These are phyloP conservation scores for Quercus agrifolia DNA, from an alignment of 306 rosid genomes.

Conservation along the genomic window DNA sequence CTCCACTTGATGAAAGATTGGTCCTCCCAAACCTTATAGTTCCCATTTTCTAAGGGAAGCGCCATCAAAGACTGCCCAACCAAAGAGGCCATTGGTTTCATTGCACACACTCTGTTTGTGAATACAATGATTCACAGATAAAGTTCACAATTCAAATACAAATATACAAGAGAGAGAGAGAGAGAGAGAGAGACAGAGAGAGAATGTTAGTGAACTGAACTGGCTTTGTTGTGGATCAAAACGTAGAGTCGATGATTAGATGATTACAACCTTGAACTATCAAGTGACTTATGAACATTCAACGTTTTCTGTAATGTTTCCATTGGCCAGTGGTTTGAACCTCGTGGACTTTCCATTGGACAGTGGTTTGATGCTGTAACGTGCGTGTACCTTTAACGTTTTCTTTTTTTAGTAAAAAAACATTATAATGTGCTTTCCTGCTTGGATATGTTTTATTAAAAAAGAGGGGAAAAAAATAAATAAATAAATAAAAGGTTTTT, in stretches of 20 bases:
- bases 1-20: conserved; percentile 86
- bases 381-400: no score
- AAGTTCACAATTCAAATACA: not conserved
- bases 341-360: no score
- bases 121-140: not conserved
- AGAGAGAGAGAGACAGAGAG: not conserved
- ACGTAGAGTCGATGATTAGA: not conserved
- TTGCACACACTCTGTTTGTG: not conserved
- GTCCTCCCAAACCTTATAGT: conserved; percentile 79
- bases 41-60: conserved; percentile 45
- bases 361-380: no score
- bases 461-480: no score
- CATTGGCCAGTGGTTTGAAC: no score
- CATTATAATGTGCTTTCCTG: no score
- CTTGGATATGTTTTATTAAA: no score
- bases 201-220: no score
- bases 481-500: no score
- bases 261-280: not conserved
- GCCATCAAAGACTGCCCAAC: conserved; percentile 36
- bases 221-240: not conserved
- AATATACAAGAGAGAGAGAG: not conserved
- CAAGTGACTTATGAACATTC: no score
- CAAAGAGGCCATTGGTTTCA: conserved; percentile 38
- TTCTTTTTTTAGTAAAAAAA: no score
- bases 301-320: no score